Evolutionary conservation across 1,284 basidiomycete genomes (phyloP).

Genomic region (Fomitiporia mediterranea): DNA sequence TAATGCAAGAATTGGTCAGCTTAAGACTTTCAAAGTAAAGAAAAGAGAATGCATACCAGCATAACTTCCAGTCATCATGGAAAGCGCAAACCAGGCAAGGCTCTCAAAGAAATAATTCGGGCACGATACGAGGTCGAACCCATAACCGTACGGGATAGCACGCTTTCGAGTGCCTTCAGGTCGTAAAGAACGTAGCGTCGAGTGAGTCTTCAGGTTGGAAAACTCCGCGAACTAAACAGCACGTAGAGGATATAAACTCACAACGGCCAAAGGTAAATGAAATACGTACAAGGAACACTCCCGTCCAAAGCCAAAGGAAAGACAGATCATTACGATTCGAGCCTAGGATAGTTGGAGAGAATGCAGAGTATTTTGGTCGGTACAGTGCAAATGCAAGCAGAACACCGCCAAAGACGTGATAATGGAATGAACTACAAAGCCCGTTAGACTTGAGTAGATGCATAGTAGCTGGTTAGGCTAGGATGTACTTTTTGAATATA

Average conservation of each 20-base stretch:
- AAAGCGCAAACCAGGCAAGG: conserved; percentile 72
- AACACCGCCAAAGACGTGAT: conserved; percentile 77
- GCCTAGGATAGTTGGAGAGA: conserved; percentile 59
- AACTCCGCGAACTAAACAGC: conserved; percentile 70
- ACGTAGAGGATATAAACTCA: conserved; percentile 6
- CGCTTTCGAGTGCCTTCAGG: conserved; percentile 78
- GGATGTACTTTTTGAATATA: conserved; percentile 84
- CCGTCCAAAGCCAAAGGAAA: conserved; percentile 67
- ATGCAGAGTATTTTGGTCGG: conserved; percentile 60
- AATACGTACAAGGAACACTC: conserved; percentile 69
- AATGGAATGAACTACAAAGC: conserved; percentile 72
- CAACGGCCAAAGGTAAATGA: not conserved
- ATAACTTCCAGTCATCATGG: conserved; percentile 75
- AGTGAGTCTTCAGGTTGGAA: conserved; percentile 83
- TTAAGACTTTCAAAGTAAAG: not conserved
- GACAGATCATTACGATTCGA: conserved; percentile 62
- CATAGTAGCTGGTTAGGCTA: conserved; percentile 17
- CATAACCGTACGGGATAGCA: conserved; percentile 82
- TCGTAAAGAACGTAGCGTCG: conserved; percentile 80
- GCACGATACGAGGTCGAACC: conserved; percentile 81
- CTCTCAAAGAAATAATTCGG: conserved; percentile 97
- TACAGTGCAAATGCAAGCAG: conserved; percentile 79
- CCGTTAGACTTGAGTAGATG: not conserved
- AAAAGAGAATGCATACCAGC: conserved; percentile 49
- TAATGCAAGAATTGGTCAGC: conserved; percentile 27